Conservation (phyloP, 192 early-diverging fungal species). For the Linnemannia schmuckeri region DNA sequence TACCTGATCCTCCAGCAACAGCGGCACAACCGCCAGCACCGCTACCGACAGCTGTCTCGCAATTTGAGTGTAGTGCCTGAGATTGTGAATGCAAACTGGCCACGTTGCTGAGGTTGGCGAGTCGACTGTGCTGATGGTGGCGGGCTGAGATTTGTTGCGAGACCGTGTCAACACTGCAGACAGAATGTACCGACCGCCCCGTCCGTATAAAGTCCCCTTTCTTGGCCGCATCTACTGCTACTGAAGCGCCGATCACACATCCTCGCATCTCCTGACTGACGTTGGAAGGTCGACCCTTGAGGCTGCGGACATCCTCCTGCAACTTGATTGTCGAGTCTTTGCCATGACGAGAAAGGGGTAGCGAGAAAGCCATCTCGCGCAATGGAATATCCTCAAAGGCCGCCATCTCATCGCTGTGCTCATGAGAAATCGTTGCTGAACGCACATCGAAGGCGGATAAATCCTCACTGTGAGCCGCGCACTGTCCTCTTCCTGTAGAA, state of each 20-base stretch:
- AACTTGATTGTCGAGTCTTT: background rate
- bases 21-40: background rate
- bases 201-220: background rate
- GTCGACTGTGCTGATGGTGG: conserved; percentile 37
- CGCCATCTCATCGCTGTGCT: background rate
- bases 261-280: conserved; percentile 19
- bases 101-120: conserved; percentile 23
- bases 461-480: background rate
- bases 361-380: conserved; percentile 12
- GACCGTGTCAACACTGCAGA: conserved; percentile 41
- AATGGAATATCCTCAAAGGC: conserved; percentile 26
- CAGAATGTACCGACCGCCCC: conserved; percentile 39
- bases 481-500: background rate
- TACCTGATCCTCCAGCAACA: background rate
- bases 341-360: background rate
- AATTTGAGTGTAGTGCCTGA: conserved; percentile 5
- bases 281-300: conserved; percentile 23
- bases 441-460: background rate
- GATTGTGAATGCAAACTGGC: conserved; percentile 32
- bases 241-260: background rate
- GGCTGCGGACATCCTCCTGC: conserved; percentile 21
- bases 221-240: background rate
- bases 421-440: background rate
- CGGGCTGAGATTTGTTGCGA: conserved; percentile 40
- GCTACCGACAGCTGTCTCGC: background rate